Base-by-base conservation (phyloP, 2,329 filamentous ascomycete species). In the Teratosphaeria destructans region DNA sequence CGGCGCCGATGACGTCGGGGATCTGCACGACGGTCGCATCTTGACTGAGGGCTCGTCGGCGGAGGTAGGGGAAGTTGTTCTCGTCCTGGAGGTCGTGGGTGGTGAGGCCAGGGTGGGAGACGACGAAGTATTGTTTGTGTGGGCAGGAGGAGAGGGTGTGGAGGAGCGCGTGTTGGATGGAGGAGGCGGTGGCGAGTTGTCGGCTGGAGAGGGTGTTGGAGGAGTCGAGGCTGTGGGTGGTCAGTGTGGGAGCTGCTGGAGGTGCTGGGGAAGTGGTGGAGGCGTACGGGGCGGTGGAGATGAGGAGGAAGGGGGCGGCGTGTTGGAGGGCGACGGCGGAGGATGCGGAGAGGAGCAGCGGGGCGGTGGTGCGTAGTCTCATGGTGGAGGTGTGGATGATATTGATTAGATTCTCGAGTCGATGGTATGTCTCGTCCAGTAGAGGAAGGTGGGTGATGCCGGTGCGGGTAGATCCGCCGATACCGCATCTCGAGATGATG, bases 301-400 rank as follows among this genome's bases (percentile, higher is more conserved):
- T 87, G 65, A 96, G 78, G 72, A 96, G 82, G 75, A 96, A 94
- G 19, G 94, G 93, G 58, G 90, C 92, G 2, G 92, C 90, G 75
- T 96, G 87, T 63, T 84, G 85, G 73, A 96, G 94, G 29, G 90
- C 92, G 62, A 84, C 78, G 53, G 81, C 85, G 27, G 64, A 61
- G 47, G 47, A 63, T n/a, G 64, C 65, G 34, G 65, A 64, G 3
- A 61, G 59, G 27, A 70, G 67, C 54, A 69, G 62, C 27, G 65
- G 60, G 59, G 63, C 61, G 23, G 59, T 59, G 61, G 62, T 23
- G 52, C 54, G 63, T 61, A 60, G 62, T 26, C 64, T 56, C 61
- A 68, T 61, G 65, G 68, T 70, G 27, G 16, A 55, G 59, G 32
- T 39, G 12, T 39, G 6, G 23, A 14, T 14, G 23, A 23, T 23